Evolutionary conservation across 176 grass and related monocot species (phyloP), one percentile per base, ranked within the genome.

Genomic region (Aechmea fasciata): DNA sequence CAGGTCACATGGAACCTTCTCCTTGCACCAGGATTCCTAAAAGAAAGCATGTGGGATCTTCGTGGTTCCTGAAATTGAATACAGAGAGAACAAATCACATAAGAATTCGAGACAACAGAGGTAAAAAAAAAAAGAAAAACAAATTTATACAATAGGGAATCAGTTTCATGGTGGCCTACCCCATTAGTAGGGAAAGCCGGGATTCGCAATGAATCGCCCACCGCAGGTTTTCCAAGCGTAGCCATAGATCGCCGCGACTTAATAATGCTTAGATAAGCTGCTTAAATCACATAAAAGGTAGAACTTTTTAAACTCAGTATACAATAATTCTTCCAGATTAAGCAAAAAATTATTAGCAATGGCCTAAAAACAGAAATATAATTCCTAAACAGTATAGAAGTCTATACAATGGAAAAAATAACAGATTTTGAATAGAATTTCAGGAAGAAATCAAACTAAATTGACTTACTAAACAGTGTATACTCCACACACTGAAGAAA

Each of bases 161-260:
- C 12, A 13, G 22, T 70, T 15, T 17, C 25, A 9, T 57, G 48
- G 47, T n/a, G 11, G 3, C 26, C 51, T 85, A 90, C 87, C 79
- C 61, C 63, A 73, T 85, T 80, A 68, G 17, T 57, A 59, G 69
- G 70, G 71, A 77, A 85, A 47, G 64, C 82, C 73, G 81, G 79
- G 50, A 77, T 54, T 18, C 25, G 73, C 51, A 75, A 74, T 18
- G 83, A 69, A 54, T 79, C 71, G 33, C 49, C 72, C 52, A 72
- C 65, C 0, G 59, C 29, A 68, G 67, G 82, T 77, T 83, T 82
- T 65, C 75, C 72, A 28, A 75, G 41, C 20, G 75, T 54, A 73
- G 81, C 71, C 88, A 84, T 91, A 54, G 61, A 69, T 51, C 26
- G 74, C 83, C 80, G 72, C 28, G 76, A 66, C 47, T 71, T 11